Evolutionary conservation across 495 filamentous ascomycete species (phyloP).

Genomic region (Podospora pseudopauciseta): DNA sequence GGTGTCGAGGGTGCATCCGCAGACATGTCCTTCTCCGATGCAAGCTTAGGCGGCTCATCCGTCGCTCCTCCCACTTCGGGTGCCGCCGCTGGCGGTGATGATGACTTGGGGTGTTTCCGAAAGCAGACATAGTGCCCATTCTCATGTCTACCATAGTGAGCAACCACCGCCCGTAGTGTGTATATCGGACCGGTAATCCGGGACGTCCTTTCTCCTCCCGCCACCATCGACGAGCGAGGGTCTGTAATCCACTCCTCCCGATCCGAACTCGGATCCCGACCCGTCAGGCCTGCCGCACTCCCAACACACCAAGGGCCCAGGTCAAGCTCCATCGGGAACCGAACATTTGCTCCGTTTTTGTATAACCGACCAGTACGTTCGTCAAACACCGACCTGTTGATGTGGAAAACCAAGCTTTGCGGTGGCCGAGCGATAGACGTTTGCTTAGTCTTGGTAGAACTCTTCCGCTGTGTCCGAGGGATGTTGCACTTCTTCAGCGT

Average conservation of each 20-base stretch:
- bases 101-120: conserved; percentile 54
- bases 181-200: conserved; percentile 59
- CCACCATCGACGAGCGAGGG: conserved; percentile 66
- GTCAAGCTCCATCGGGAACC: conserved; percentile 70
- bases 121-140: conserved; percentile 97
- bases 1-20: neutral
- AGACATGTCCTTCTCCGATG: neutral
- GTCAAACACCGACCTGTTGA: conserved; percentile 90
- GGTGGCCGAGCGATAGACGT: conserved; percentile 79
- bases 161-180: conserved; percentile 77
- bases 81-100: neutral
- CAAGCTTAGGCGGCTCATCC: neutral
- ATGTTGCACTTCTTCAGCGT: conserved; percentile 72
- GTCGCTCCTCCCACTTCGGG: neutral
- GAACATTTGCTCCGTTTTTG: conserved; percentile 78
- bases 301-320: conserved; percentile 76
- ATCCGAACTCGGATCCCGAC: conserved; percentile 15
- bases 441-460: conserved; percentile 82
- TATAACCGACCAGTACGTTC: conserved; percentile 68
- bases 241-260: conserved; percentile 65
- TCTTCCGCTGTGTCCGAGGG: conserved; percentile 59
- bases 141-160: conserved; percentile 86
- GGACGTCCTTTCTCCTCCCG: conserved; percentile 39
- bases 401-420: conserved; percentile 72
- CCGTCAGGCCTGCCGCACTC: conserved; percentile 33